Percentiles rank a stretch among this genome's conserved stretches.
These are phyloP conservation scores for Vitis rupestris DNA, from an alignment of 164 flowering plant genomes.

Conservation along the genomic window DNA sequence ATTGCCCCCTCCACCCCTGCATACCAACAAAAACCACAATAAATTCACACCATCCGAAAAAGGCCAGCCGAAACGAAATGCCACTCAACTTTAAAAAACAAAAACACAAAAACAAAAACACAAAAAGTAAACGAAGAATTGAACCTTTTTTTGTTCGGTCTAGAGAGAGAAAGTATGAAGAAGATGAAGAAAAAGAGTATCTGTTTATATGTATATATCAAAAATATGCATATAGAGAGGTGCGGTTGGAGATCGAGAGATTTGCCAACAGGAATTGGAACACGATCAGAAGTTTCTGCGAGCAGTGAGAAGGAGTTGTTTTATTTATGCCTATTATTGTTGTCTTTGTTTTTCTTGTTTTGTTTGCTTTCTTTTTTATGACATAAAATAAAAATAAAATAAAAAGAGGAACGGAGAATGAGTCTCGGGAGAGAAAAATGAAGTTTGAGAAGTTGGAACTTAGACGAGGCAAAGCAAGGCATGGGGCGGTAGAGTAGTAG, in stretches of 20 bases:
- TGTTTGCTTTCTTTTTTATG: constrained; percentile 1
- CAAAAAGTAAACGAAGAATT: neutral
- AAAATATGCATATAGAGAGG: neutral
- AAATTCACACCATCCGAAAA: too few relatives aligned
- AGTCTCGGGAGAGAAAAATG: neutral
- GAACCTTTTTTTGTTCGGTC: neutral
- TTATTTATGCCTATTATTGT: neutral
- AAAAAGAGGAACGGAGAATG: constrained; percentile 4
- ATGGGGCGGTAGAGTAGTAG: constrained; percentile 26
- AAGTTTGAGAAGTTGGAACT: too few relatives aligned
- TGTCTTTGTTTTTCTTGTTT: neutral
- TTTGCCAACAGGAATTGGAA: constrained; percentile 21
- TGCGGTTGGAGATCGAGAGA: constrained; percentile 20
- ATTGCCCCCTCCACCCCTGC: neutral
- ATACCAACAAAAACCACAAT: too few relatives aligned
- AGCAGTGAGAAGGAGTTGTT: constrained; percentile 4
- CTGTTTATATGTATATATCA: too few relatives aligned
- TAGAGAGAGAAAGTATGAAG: neutral
- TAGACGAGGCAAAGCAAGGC: neutral
- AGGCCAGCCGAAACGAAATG: too few relatives aligned
- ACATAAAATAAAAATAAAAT: constrained; percentile 5
- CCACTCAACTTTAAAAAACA: too few relatives aligned
- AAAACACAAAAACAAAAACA: too few relatives aligned
- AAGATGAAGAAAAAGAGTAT: neutral
- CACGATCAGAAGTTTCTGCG: constrained; percentile 28